Evolutionary conservation across 768 basidiomycete species (phyloP).

Genomic region (Pleurotus tuoliensis): DNA sequence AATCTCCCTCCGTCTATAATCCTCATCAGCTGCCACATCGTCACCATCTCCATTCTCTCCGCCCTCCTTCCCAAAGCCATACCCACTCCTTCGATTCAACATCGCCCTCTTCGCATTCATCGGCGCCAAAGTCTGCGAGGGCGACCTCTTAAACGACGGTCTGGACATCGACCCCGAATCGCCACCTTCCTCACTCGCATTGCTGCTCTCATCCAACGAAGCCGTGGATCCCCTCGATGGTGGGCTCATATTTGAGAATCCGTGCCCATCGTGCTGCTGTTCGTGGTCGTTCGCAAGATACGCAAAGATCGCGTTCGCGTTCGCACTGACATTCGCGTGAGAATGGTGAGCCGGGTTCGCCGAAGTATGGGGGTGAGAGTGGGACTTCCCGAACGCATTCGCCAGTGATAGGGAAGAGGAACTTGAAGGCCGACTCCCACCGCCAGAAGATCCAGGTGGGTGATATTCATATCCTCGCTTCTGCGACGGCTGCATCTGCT

Average conservation of each 20-base stretch:
- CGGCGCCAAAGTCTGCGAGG: conserved; percentile 71
- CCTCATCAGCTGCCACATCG: conserved; percentile 15
- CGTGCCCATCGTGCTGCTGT: background rate
- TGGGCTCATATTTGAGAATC: conserved; percentile 8
- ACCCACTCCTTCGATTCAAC: conserved; percentile 21
- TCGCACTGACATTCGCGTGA: background rate
- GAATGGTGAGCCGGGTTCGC: too few relatives aligned
- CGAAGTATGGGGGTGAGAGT: background rate
- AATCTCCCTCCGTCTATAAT: background rate
- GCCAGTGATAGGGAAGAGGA: conserved; percentile 31
- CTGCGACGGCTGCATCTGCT: background rate
- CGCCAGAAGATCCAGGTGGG: background rate
- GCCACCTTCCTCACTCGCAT: conserved; percentile 9
- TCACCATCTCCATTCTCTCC: conserved; percentile 23
- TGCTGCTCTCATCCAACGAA: conserved; percentile 28
- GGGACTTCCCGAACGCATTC: conserved; percentile 32
- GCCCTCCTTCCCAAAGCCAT: too few relatives aligned
- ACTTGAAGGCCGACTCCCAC: conserved; percentile 1
- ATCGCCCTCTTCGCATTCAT: conserved; percentile 49
- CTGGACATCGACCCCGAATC: conserved; percentile 23
- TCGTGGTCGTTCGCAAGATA: background rate
- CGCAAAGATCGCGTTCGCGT: conserved; percentile 6
- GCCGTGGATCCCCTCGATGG: conserved; percentile 27
- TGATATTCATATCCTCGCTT: background rate
- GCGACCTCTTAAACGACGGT: conserved; percentile 70